Base-by-base conservation (phyloP, 1,139 yeast species). In the Maudiozyma humilis region DNA sequence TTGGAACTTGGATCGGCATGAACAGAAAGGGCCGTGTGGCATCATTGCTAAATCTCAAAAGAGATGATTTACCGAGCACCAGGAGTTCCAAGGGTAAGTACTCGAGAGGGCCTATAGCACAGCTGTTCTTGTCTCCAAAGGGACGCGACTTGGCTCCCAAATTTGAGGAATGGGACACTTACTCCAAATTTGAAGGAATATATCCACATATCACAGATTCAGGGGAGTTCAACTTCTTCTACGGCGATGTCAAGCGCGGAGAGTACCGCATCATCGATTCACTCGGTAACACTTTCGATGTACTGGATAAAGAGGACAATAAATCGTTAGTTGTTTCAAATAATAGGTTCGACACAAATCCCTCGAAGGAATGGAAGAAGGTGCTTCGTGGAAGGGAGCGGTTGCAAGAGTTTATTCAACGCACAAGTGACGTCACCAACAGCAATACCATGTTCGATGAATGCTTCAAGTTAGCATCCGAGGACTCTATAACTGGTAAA, bases 1-100 rank as follows among this genome's bases (percentile, higher is more conserved):
- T 78, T 54, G 97, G 98, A 0, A 85, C 96, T 0, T 91, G 98
- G 98, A 76, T 87, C 2, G 96, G 96, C 0, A 73, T 83, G 2
- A 74, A 79, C 39, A 68, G 68, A 29, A 62, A 59, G 2, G 93
- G 93, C 0, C 72, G 76, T 46, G 50, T 89, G 2, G 85, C 95
- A 0, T 83, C 83, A 2, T 69, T 91, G 36, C 79, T 91, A 17
- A 91, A 91, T 60, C 80, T 76, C 56, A 54, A 52, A 44, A 23
- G 51, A 12, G 45, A 43, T 1, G 46, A 42, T 20, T 81, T 76
- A 20, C 12, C 40, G n/a, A 53, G 53, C 27, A 41, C 55, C 34
- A 57, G 54, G 33, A 56, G 55, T 10, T 17, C 41, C 13, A 44
- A 53, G 2, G 53, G 52, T 37, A 58, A 62, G 35, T 59, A 81